A percentile compares a stretch with the other conserved stretches of the same genome.
Evolutionary conservation across 306 rosid genomes (phyloP).

Genomic region (Quercus engelmannii): DNA sequence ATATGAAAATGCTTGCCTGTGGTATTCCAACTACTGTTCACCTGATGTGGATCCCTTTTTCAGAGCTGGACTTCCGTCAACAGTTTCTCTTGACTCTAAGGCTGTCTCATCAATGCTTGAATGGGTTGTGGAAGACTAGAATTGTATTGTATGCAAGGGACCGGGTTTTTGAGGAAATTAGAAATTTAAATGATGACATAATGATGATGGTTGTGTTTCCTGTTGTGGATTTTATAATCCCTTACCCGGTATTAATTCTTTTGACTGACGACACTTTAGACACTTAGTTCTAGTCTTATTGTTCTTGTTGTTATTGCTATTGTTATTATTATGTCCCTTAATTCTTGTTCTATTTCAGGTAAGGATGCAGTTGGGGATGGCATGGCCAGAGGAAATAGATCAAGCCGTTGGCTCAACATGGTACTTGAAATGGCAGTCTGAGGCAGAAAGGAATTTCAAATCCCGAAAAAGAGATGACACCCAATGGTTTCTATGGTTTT

Average conservation of each 20-base stretch:
- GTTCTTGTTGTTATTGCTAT: not conserved
- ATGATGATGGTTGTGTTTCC: constrained; percentile 75
- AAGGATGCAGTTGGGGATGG: constrained; percentile 80
- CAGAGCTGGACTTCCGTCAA: constrained; percentile 68
- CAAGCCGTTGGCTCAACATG: constrained; percentile 70
- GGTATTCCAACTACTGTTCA: constrained; percentile 81
- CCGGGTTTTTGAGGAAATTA: constrained; percentile 43
- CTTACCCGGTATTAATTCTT: constrained; percentile 58
- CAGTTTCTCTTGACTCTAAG: constrained; percentile 57
- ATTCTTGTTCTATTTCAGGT: constrained; percentile 45
- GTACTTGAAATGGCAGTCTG: constrained; percentile 92
- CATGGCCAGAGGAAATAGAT: constrained; percentile 82
- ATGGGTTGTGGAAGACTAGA: constrained; percentile 55
- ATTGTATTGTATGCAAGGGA: constrained; percentile 38
- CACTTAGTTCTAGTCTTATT: constrained; percentile 12
- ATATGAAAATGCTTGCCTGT: constrained; percentile 85
- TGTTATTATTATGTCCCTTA: constrained; percentile 10
- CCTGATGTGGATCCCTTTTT: constrained; percentile 86
- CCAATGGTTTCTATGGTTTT: constrained; percentile 58
- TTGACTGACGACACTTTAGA: constrained; percentile 25
- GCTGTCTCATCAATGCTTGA: constrained; percentile 45
- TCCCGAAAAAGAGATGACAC: constrained; percentile 44
- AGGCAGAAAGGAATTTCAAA: constrained; percentile 57
- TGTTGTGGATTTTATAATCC: constrained; percentile 58
- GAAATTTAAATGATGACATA: constrained; percentile 59